phyloP scores from a whole-genome alignment of 768 basidiomycete genomes.

The Boletus barrowsii region DNA sequence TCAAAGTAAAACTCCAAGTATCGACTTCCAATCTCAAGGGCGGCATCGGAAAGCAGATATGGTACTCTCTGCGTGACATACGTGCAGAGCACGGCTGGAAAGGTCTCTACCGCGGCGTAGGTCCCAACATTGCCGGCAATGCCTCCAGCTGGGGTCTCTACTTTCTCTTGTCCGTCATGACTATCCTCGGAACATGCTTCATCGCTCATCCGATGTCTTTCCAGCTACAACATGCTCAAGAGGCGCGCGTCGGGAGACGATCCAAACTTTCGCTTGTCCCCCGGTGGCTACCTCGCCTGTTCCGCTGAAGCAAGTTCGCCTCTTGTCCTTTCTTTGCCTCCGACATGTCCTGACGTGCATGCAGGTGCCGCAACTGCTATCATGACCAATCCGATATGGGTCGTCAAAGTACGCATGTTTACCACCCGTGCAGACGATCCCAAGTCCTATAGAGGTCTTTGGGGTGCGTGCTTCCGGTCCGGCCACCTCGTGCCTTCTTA shows the following conservation, averaged over 20 bases:
- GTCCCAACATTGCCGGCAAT: slow-evolving; percentile 90
- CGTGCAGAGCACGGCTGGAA: slow-evolving; percentile 71
- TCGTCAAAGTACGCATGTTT: slow-evolving; percentile 96
- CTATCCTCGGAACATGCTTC: not conserved
- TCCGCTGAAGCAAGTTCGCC: slow-evolving; percentile 95
- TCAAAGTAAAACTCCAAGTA: slow-evolving; percentile 94
- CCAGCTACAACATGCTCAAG: slow-evolving; percentile 92
- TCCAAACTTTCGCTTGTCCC: slow-evolving; percentile 62
- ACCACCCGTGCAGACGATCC: slow-evolving; percentile 69
- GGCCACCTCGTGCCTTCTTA: not conserved
- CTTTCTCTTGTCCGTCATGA: slow-evolving; percentile 77
- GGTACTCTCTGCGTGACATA: slow-evolving; percentile 69
- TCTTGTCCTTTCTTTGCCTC: slow-evolving; percentile 14
- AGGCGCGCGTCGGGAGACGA: slow-evolving; percentile 69
- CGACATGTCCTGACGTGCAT: slow-evolving; percentile 11
- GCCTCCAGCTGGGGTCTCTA: slow-evolving; percentile 97
- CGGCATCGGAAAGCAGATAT: slow-evolving; percentile 71
- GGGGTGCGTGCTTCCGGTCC: slow-evolving; percentile 44
- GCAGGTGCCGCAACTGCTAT: slow-evolving; percentile 90
- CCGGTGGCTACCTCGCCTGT: slow-evolving; percentile 79
- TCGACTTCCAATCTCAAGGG: slow-evolving; percentile 61
- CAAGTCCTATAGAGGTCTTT: slow-evolving; percentile 73
- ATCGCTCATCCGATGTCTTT: slow-evolving; percentile 1
- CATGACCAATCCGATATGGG: slow-evolving; percentile 97
- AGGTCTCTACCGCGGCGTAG: slow-evolving; percentile 88